A percentile compares a stretch with the other conserved stretches of the same genome.
These are phyloP conservation scores for Paspalum notatum DNA, from an alignment of 176 grass and related monocot species.

Conservation along the genomic window DNA sequence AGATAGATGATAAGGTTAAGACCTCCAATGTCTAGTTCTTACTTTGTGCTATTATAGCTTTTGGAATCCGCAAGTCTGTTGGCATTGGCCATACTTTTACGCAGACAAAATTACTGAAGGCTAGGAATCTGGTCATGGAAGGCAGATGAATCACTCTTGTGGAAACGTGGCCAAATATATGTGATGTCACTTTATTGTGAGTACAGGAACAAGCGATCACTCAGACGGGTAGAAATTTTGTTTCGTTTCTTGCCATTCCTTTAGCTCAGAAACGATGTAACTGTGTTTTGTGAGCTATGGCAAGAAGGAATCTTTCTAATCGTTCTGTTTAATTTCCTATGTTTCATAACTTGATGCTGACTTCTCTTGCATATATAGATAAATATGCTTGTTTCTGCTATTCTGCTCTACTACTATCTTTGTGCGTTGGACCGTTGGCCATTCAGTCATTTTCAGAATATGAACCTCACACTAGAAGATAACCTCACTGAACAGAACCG, in stretches of 20 bases:
- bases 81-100: slow-evolving; percentile 51
- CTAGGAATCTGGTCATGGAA: slow-evolving; percentile 31
- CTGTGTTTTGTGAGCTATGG: not conserved
- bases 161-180: slow-evolving; percentile 29
- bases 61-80: slow-evolving; percentile 40
- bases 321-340: not conserved
- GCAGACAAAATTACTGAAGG: slow-evolving; percentile 37
- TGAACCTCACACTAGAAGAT: not conserved
- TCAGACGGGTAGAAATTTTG: slow-evolving; percentile 36
- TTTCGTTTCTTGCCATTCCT: slow-evolving; percentile 32
- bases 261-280: slow-evolving; percentile 25
- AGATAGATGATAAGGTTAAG: slow-evolving; percentile 38
- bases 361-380: slow-evolving; percentile 2
- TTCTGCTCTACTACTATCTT: slow-evolving; percentile 14
- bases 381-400: slow-evolving; percentile 31
- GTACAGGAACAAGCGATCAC: not conserved
- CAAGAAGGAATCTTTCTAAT: slow-evolving; percentile 24
- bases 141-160: slow-evolving; percentile 32
- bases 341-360: not conserved
- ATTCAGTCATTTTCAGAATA: slow-evolving; percentile 46
- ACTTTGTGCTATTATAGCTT: slow-evolving; percentile 35
- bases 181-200: slow-evolving; percentile 23
- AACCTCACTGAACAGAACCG: slow-evolving; percentile 27
- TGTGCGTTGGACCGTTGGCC: not conserved
- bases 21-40: slow-evolving; percentile 29